Evolutionary conservation across 495 filamentous ascomycete species (phyloP), one percentile per base, ranked within the genome.

Genomic region (Aspergillus cavernicola): DNA sequence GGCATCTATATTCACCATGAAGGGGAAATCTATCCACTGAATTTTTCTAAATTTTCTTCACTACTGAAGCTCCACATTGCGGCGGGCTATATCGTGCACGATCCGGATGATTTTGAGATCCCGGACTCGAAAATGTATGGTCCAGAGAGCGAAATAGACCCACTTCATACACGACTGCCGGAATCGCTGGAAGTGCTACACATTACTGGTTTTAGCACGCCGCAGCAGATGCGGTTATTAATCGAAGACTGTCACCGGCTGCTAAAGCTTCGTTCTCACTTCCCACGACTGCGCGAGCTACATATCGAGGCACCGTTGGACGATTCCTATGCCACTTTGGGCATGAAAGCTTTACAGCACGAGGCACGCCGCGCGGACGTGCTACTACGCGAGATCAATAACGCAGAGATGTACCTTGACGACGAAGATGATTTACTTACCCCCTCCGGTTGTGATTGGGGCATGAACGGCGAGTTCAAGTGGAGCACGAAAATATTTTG

Each of bases 381-480:
- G n/a, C 9, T 28, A 1, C 22, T 50, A 3, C 46, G 46, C 46
- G 28, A 31, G 11, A 39, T 50, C 32, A 5, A 39, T 22, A 50
- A 15, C 20, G 15, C 46, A n/a, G 33, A 37, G 13, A 28, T 28
- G 13, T 29, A 39, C 13, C 9, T 24, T 18, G 13, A 39, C 33
- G 15, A 50, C 24, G 23, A 26, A 36, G 19, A 23, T 12, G 46
- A 39, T 3, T 12, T 38, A 23, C 23, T 18, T 9, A 50, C 22
- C 13, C 35, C 46, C 15, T n/a, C 46, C 29, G 46, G 46, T 10
- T 20, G 22, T 29, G 33, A 50, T 16, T 50, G 46, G 46, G 46
- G 46, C 1, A 50, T 50, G 46, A 20, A 50, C 15, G 46, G 46
- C 46, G 33, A 50, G 46, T 50, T 50, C 22, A 28, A 10, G 23